Base-by-base conservation (phyloP, 2,329 filamentous ascomycete genomes). In the Davidsoniella neocaledoniae region DNA sequence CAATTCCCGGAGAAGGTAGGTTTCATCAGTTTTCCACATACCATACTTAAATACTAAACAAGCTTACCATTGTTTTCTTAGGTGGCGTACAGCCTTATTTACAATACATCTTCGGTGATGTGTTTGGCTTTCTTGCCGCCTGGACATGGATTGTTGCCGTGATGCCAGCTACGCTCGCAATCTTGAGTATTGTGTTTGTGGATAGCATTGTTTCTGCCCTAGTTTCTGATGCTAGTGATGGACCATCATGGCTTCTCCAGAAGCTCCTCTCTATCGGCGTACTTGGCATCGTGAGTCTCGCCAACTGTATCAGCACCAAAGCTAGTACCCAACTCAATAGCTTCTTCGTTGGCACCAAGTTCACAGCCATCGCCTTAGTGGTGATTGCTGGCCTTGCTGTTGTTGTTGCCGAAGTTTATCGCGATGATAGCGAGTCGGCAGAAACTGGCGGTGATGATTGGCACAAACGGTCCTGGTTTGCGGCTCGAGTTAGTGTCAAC, bases 141-240 rank as follows among this genome's bases (percentile, higher is more conserved):
- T 81, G 77, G 77, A 76, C 76, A 0, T 81, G 77, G 73, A 71
- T 81, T 49, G 68, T 80, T 5, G 74, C 72, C 17, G 71, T 79
- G 21, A 81, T 79, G 69, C 77, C 77, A 0, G 75, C 76, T 0
- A 78, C 77, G 0, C 67, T 79, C 53, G 77, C 76, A 8, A 81
- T 81, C 43, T 67, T 80, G 25, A 72, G 71, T 57, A 79, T 81
- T 54, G 75, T 80, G 21, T 80, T 81, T 55, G 69, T 79, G 51
- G 69, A 77, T 58, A 77, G 70, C 54, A 69, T 77, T 23, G 77
- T 71, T 65, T 69, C 75, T 2, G 69, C 72, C 1, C 60, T 63
- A 0, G 70, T 69, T 2, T 69, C 68, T 0, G 64, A 69, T 54
- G 26, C 10, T 12, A 12, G 10, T 4, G 10, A 33, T 33, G 26